phyloP scores from a whole-genome alignment of 2,329 filamentous ascomycete species.

The Hypocreales sp. region DNA sequence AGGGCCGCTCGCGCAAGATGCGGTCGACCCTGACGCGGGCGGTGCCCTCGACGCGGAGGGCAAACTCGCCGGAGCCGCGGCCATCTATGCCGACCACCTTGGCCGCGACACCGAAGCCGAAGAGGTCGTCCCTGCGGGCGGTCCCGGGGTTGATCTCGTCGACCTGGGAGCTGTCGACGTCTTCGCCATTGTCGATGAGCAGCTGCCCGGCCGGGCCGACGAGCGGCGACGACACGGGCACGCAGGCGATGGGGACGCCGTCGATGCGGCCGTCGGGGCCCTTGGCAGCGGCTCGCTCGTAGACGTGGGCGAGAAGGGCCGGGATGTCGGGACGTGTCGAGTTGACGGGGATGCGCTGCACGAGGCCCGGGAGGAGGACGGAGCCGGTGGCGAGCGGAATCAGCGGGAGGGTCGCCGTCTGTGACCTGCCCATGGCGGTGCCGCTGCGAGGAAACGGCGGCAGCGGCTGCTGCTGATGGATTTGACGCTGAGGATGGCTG shows the following conservation, averaged over 20 bases:
- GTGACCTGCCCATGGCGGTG: slow-evolving; percentile 22
- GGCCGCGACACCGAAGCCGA: slow-evolving; percentile 65
- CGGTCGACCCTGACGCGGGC: slow-evolving; percentile 57
- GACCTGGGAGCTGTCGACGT: slow-evolving; percentile 25
- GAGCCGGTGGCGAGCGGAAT: slow-evolving; percentile 68
- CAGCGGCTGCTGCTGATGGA: too few species aligned
- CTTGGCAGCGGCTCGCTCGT: slow-evolving; percentile 57
- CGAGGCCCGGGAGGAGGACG: slow-evolving; percentile 73
- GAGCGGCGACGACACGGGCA: slow-evolving; percentile 66
- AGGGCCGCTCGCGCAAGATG: slow-evolving; percentile 58
- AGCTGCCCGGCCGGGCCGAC: slow-evolving; percentile 62
- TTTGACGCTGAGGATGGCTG: too few species aligned
- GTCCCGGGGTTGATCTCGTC: slow-evolving; percentile 40
- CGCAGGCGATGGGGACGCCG: slow-evolving; percentile 67
- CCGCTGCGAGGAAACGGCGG: too few species aligned
- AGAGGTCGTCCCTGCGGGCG: slow-evolving; percentile 58
- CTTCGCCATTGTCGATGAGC: slow-evolving; percentile 50
- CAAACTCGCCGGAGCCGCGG: slow-evolving; percentile 59
- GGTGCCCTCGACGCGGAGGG: slow-evolving; percentile 73
- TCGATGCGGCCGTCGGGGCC: slow-evolving; percentile 48
- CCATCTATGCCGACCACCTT: slow-evolving; percentile 69
- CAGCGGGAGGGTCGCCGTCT: slow-evolving; percentile 47
- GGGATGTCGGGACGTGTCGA: slow-evolving; percentile 73
- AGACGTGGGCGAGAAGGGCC: slow-evolving; percentile 71
- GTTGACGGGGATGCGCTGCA: slow-evolving; percentile 70